Base-by-base conservation (phyloP, 331 rosid genomes). In the Dryas integrifolia region DNA sequence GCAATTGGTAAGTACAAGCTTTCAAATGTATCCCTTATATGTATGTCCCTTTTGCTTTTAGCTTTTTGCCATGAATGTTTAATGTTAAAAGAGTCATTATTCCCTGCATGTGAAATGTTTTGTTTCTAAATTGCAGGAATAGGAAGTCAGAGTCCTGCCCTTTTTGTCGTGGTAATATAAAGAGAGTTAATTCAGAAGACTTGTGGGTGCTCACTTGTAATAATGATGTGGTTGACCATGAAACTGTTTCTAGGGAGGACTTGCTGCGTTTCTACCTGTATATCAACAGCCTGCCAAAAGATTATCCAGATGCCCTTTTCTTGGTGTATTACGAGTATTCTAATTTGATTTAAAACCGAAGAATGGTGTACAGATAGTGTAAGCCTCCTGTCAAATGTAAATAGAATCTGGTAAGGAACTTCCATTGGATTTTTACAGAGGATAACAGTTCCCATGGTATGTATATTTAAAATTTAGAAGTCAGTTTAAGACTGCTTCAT, bases 181-280 rank as follows among this genome's bases (percentile, higher is more conserved):
- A 92, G 90, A 86, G 98, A 82, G 98, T 94, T 48, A 89, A 89
- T 76, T 94, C 97, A 0, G 92, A 94, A 73, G 98, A 94, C 82
- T 84, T 94, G 35, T 94, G 98, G 98, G 98, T 94, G 62, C 88
- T 94, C 47, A 91, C 98, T 2, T 82, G 97, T 45, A 78, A 85
- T 46, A 96, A 94, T 13, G 98, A 94, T 35, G 96, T 94, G 66
- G 96, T 94, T 7, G 98, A 94, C 73, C 63, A 89, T 4, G 96
- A 91, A 85, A 91, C 96, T 5, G 92, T 88, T 65, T 86, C 96
- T 5, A 82, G 81, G 79, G 97, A 94, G 75, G 98, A 94, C 63
- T 72, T 91, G 75, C 78, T 87, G 75, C 88, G 88, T 0, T 94
- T 94, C 85, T 90, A 89, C 82, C 96, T 90, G 79, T 94, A 89